These are phyloP conservation scores for Hypoxylon lienhwacheense DNA, from an alignment of 495 filamentous ascomycete genomes.

Conservation along the genomic window DNA sequence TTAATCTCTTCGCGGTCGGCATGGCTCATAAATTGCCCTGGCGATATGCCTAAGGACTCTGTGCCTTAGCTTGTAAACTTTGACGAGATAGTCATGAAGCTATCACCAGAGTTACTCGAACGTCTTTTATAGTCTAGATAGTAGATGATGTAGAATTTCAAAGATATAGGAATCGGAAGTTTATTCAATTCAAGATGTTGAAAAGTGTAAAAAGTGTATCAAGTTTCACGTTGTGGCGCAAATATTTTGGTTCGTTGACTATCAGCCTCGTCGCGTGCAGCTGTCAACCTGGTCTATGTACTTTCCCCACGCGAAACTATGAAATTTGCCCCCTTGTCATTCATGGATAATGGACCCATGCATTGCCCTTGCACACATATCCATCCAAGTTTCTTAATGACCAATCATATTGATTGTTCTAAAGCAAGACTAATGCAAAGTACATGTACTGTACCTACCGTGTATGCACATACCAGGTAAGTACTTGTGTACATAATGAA, in stretches of 20 bases:
- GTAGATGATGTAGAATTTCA: not conserved
- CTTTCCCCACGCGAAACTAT: no score
- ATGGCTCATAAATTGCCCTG: conserved; percentile 36
- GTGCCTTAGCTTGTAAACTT: conserved; percentile 16
- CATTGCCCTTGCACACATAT: conserved; percentile 1
- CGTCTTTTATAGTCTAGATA: not conserved
- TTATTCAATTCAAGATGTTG: no score
- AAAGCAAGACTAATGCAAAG: conserved; percentile 9
- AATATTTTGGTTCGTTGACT: not conserved
- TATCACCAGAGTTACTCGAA: not conserved
- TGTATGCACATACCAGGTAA: no score
- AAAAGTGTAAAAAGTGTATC: no score
- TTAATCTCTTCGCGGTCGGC: conserved; percentile 54
- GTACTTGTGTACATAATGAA: no score
- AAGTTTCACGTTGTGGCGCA: conserved; percentile 20
- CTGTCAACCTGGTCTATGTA: conserved; percentile 9
- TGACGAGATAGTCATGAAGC: conserved; percentile 12
- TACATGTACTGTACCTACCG: no score
- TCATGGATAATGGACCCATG: conserved; percentile 15
- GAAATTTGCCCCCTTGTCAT: conserved; percentile 2
- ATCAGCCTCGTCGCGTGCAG: conserved; percentile 37
- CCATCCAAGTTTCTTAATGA: not conserved
- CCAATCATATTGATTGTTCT: no score
- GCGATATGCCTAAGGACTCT: conserved; percentile 18
- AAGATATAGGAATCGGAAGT: no score